phyloP scores from a whole-genome alignment of 768 basidiomycete genomes.

The Pleurotus citrinopileatus region DNA sequence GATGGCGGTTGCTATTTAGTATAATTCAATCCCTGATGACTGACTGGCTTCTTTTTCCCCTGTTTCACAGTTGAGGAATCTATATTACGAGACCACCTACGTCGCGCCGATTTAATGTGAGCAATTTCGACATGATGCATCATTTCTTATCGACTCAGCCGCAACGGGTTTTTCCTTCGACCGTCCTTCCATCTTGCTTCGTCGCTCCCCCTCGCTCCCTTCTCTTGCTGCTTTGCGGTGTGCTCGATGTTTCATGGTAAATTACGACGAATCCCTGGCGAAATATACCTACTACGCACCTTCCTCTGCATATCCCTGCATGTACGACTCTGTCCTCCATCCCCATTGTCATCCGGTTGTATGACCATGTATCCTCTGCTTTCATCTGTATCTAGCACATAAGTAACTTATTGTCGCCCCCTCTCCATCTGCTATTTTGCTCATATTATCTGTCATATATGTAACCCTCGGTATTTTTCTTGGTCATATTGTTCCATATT shows the following conservation, averaged over 20 bases:
- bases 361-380: no score
- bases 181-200: background rate
- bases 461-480: background rate
- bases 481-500: background rate
- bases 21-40: no score
- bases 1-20: background rate
- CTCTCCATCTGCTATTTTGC: background rate
- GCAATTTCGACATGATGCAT: conserved; percentile 9
- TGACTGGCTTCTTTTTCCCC: background rate
- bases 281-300: no score
- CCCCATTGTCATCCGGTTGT: no score
- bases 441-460: background rate
- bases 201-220: background rate
- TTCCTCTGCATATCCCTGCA: no score
- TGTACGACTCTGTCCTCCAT: no score
- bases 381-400: background rate
- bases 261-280: no score
- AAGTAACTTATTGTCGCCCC: background rate
- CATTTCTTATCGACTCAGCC: conserved; percentile 2
- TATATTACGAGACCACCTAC: conserved; percentile 10
- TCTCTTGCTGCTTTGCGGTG: background rate
- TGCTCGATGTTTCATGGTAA: background rate
- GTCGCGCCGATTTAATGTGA: conserved; percentile 7
- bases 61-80: conserved; percentile 8
- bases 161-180: background rate